These are phyloP conservation scores for Boletus fagicola DNA, from an alignment of 768 basidiomycete species.

Conservation along the genomic window DNA sequence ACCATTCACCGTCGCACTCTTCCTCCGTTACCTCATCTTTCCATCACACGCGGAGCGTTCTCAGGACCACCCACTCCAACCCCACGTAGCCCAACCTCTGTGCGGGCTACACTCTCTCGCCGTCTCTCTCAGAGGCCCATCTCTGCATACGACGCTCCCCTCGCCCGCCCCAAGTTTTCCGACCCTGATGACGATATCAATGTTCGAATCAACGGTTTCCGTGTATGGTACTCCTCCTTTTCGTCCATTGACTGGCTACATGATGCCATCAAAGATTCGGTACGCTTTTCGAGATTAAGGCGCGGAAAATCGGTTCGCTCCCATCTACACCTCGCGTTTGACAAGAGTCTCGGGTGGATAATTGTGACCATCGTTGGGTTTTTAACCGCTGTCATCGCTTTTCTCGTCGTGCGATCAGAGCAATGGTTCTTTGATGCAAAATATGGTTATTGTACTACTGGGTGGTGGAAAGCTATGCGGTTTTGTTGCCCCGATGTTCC, in stretches of 20 bases:
- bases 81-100: conserved; percentile 34
- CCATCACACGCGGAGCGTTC: conserved; percentile 30
- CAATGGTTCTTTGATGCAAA: conserved; percentile 91
- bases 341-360: conserved; percentile 84
- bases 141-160: conserved; percentile 65
- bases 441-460: conserved; percentile 76
- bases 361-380: conserved; percentile 88
- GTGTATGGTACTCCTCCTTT: conserved; percentile 84
- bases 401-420: conserved; percentile 81
- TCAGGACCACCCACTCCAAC: conserved; percentile 40
- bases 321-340: conserved; percentile 57
- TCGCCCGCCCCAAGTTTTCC: conserved; percentile 32
- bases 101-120: conserved; percentile 36
- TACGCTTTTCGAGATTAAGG: conserved; percentile 71
- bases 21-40: conserved; percentile 38
- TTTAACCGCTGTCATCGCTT: conserved; percentile 81
- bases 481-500: conserved; percentile 70
- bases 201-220: conserved; percentile 78
- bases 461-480: conserved; percentile 71
- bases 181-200: conserved; percentile 48
- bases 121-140: conserved; percentile 56
- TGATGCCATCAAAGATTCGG: conserved; percentile 92
- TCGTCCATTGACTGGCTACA: conserved; percentile 96
- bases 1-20: conserved; percentile 37
- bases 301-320: conserved; percentile 69